Evolutionary conservation across 2,329 filamentous ascomycete genomes (phyloP), one percentile per base, ranked within the genome.

Genomic region (Chrysosporium queenslandicum): DNA sequence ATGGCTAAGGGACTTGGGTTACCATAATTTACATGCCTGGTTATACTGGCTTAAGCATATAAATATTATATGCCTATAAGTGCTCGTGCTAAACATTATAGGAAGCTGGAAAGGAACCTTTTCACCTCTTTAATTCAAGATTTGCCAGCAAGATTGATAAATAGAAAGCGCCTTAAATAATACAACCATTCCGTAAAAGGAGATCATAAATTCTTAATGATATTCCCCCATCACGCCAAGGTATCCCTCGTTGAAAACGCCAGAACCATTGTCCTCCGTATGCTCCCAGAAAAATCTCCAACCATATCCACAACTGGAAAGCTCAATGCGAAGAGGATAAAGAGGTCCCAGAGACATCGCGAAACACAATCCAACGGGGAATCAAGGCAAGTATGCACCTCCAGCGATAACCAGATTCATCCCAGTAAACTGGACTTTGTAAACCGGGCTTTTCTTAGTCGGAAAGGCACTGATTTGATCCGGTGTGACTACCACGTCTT

Each of bases 391-490:
- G 68, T 81, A 83, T 34, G 78, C 79, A 37, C 90, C 88, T 43
- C 86, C 88, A 20, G 89, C 89, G 56, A 97, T 76, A 11, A 96
- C 85, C 58, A 97, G 70, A 66, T 98, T 98, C 87, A 95, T 96
- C 55, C 88, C 77, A 2, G 92, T 97, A 63, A 96, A 96, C 63
- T 85, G 81, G 50, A 94, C 90, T 70, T 91, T 92, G 69, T 94
- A 87, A 9, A 97, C 87, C 0, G 91, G 90, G 14, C 86, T 91
- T 72, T 94, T 95, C 78, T 98, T 98, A 3, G 92, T 97, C 0
- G 88, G 83, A 65, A 96, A 97, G 0, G 87, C 90, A 58, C 82
- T 88, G 70, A 98, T 94, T 70, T 97, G 92, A 64, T 98, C 92
- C 0, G 89, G 84, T 0, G 85, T 90, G 41, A 95, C 85, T 62